Conservation (phyloP, 768 basidiomycete genomes). For the Amanita thiersii region DNA sequence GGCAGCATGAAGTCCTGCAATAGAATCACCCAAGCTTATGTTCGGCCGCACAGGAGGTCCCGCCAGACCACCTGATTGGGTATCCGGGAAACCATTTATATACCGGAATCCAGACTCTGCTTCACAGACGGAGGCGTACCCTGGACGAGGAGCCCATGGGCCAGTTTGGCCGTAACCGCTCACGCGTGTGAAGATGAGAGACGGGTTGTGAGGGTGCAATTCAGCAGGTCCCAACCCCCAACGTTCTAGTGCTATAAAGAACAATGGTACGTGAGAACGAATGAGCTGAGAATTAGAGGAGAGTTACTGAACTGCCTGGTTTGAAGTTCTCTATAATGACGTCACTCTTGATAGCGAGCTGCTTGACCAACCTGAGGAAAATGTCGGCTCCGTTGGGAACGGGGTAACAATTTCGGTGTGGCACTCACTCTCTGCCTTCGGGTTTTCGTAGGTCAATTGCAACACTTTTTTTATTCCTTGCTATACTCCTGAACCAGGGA, state of each 20-base stretch:
- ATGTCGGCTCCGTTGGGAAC: background rate
- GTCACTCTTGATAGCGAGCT: conserved; percentile 54
- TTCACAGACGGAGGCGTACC: conserved; percentile 71
- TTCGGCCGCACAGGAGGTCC: conserved; percentile 66
- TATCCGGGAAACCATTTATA: conserved; percentile 60
- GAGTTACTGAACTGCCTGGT: conserved; percentile 52
- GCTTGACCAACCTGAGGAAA: conserved; percentile 44
- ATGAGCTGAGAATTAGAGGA: background rate
- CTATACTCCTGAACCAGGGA: conserved; percentile 70
- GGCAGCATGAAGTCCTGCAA: conserved; percentile 65
- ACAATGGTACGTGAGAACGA: background rate
- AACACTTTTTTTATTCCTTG: conserved; percentile 67
- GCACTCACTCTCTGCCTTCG: conserved; percentile 37
- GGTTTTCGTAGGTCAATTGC: conserved; percentile 55
- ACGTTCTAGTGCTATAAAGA: conserved; percentile 50
- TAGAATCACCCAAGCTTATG: conserved; percentile 64
- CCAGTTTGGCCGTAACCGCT: conserved; percentile 73
- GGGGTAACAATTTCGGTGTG: background rate
- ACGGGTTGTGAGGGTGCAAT: conserved; percentile 69
- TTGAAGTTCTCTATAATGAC: conserved; percentile 70
- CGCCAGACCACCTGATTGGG: conserved; percentile 39
- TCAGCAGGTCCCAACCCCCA: conserved; percentile 55
- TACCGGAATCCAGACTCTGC: conserved; percentile 69
- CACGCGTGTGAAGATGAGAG: conserved; percentile 84
- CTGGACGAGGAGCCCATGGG: conserved; percentile 62